A percentile compares a stretch with the other conserved stretches of the same genome.
Conservation (phyloP, 2,329 filamentous ascomycete genomes). For the Pseudopithomyces maydicus region DNA sequence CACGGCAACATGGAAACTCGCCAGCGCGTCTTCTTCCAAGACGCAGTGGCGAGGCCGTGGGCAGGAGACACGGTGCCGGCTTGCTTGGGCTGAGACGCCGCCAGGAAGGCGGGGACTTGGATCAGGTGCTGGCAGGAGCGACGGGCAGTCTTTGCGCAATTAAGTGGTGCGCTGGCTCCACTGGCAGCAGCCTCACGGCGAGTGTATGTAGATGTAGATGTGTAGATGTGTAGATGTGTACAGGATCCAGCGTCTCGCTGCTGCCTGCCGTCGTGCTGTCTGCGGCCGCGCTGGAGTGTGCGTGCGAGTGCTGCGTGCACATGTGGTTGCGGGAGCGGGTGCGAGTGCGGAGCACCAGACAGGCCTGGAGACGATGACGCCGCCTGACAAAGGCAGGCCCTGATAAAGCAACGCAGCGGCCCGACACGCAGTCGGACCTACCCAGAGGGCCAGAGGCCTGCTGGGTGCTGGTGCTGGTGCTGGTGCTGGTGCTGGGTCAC, state of each 20-base stretch:
- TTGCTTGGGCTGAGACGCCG: slow-evolving; percentile 27
- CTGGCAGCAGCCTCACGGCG: slow-evolving; percentile 16
- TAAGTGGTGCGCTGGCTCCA: slow-evolving; percentile 42
- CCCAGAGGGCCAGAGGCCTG: slow-evolving; percentile 20
- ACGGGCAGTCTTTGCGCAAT: slow-evolving; percentile 24
- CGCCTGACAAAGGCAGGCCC: slow-evolving; percentile 31
- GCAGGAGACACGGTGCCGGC: not conserved
- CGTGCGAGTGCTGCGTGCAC: slow-evolving; percentile 10
- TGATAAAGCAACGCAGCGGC: slow-evolving; percentile 25
- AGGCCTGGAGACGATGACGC: slow-evolving; percentile 37
- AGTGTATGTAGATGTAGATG: slow-evolving; percentile 20
- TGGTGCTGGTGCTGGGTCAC: too few species aligned
- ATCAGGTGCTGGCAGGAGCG: slow-evolving; percentile 35
- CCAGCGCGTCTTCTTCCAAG: not conserved
- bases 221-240: too few species aligned
- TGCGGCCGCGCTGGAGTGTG: too few species aligned
- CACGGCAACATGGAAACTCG: slow-evolving; percentile 31
- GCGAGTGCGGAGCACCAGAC: slow-evolving; percentile 25
- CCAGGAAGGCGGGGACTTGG: slow-evolving; percentile 26
- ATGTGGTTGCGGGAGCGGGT: slow-evolving; percentile 1
- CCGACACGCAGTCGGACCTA: slow-evolving; percentile 25
- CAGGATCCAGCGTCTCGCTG: too few species aligned
- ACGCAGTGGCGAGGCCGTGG: not conserved
- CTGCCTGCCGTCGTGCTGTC: too few species aligned
- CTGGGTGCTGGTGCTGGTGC: too few species aligned